These are phyloP conservation scores for Suillus cothurnatus DNA, from an alignment of 768 basidiomycete genomes.

Conservation along the genomic window DNA sequence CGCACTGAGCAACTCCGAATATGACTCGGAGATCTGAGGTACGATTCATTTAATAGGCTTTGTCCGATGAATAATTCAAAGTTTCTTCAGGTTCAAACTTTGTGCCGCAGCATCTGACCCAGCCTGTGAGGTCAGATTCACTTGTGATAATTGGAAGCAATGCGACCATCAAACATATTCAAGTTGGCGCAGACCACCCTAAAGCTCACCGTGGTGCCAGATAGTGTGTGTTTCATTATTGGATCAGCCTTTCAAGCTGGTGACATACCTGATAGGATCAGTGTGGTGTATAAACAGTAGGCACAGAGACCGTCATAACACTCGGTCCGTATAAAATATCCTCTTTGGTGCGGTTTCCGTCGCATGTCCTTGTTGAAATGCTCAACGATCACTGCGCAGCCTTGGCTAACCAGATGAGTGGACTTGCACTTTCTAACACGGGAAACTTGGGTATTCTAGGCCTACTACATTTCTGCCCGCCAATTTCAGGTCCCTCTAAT, in stretches of 20 bases:
- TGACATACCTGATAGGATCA: conserved; percentile 52
- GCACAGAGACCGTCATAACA: conserved; percentile 46
- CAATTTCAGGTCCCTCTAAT: conserved; percentile 49
- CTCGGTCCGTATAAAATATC: conserved; percentile 48
- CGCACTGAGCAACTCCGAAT: too few relatives aligned
- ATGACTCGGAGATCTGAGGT: too few relatives aligned
- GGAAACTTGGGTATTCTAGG: conserved; percentile 60
- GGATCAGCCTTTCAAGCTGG: conserved; percentile 40
- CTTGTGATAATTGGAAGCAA: too few relatives aligned
- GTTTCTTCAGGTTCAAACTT: too few relatives aligned
- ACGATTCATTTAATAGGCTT: too few relatives aligned
- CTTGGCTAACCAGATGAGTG: conserved; percentile 44
- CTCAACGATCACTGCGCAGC: conserved; percentile 32
- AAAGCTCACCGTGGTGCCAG: too few relatives aligned
- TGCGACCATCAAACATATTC: too few relatives aligned
- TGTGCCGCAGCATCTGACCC: too few relatives aligned
- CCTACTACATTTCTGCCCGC: conserved; percentile 49
- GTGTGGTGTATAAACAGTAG: conserved; percentile 52
- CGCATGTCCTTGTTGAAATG: background rate
- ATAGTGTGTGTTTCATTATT: too few relatives aligned
- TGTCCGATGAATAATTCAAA: too few relatives aligned
- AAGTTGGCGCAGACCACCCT: too few relatives aligned
- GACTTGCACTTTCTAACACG: conserved; percentile 45
- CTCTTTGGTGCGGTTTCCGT: conserved; percentile 42
- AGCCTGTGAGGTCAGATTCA: too few relatives aligned